A percentile compares a stretch with the other conserved stretches of the same genome.
These are phyloP conservation scores for Aspergillus versicolor DNA, from an alignment of 2,329 filamentous ascomycete genomes.

Conservation along the genomic window DNA sequence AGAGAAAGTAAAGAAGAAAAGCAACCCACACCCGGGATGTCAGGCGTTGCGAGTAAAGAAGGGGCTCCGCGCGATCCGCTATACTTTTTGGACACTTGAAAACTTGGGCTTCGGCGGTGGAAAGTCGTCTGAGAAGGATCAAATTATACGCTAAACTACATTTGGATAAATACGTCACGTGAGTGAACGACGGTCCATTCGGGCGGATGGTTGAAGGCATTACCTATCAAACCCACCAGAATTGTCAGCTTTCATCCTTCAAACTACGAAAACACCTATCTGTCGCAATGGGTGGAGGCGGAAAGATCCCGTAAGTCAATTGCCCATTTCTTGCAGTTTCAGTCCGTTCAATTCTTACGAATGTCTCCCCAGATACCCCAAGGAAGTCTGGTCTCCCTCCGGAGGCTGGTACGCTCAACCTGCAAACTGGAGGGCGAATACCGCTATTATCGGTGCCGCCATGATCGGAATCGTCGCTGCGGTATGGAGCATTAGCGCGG, in stretches of 20 bases:
- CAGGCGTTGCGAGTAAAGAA: slow-evolving; percentile 14
- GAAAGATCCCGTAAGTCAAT: slow-evolving; percentile 65
- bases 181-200: slow-evolving; percentile 30
- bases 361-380: slow-evolving; percentile 70
- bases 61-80: slow-evolving; percentile 11
- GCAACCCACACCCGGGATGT: slow-evolving; percentile 15
- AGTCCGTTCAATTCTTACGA: slow-evolving; percentile 22
- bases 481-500: slow-evolving; percentile 70
- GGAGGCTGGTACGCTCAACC: slow-evolving; percentile 98
- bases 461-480: slow-evolving; percentile 67
- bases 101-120: slow-evolving; percentile 37
- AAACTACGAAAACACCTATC: slow-evolving; percentile 25
- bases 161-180: slow-evolving; percentile 25
- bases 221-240: slow-evolving; percentile 21
- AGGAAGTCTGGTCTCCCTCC: slow-evolving; percentile 98
- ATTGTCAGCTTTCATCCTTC: slow-evolving; percentile 22
- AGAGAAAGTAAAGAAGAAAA: slow-evolving; percentile 10
- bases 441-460: slow-evolving; percentile 68
- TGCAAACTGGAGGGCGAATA: slow-evolving; percentile 93
- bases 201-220: slow-evolving; percentile 20
- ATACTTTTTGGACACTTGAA: slow-evolving; percentile 27
- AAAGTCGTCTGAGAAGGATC: slow-evolving; percentile 28
- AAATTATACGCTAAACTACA: slow-evolving; percentile 26
- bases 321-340: slow-evolving; percentile 35
- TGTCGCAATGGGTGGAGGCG: slow-evolving; percentile 69